Conservation (phyloP, 2,329 filamentous ascomycete species). For the Aspergillus pseudonomiae region DNA sequence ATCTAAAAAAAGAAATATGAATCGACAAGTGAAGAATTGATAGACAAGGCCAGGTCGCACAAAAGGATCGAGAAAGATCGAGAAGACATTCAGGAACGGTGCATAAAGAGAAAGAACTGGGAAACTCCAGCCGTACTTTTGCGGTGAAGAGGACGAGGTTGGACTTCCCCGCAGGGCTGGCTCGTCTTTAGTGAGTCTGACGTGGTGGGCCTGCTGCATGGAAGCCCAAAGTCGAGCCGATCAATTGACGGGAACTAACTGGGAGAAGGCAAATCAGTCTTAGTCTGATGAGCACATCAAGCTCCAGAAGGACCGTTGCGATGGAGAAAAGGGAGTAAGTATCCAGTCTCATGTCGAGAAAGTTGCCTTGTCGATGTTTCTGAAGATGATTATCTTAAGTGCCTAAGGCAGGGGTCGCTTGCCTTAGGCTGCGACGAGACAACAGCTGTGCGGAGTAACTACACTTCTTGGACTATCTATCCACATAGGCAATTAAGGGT, state of each 20-base stretch:
- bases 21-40: conserved; percentile 8
- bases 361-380: not conserved
- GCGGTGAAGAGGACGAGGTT: conserved; percentile 23
- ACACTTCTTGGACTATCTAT: not conserved
- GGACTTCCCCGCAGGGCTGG: conserved; percentile 21
- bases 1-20: conserved; percentile 11
- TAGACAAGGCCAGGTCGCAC: conserved; percentile 3
- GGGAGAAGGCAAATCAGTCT: not conserved
- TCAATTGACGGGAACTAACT: not conserved
- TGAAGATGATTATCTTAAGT: not conserved
- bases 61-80: conserved; percentile 2
- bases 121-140: conserved; percentile 11
- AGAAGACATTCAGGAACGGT: conserved; percentile 19
- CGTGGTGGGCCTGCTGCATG: conserved; percentile 32
- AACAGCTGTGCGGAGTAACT: not conserved
- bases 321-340: not conserved
- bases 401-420: conserved; percentile 9
- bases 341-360: not conserved
- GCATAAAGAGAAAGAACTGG: conserved; percentile 13
- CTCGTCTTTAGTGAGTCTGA: conserved; percentile 20
- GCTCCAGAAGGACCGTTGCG: not conserved
- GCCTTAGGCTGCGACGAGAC: not conserved
- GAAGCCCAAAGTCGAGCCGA: conserved; percentile 26
- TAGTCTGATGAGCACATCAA: not conserved
- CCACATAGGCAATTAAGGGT: not conserved